Evolutionary conservation across 768 basidiomycete genomes (phyloP), one percentile per base, ranked within the genome.

Genomic region (Boletus reticulatus): DNA sequence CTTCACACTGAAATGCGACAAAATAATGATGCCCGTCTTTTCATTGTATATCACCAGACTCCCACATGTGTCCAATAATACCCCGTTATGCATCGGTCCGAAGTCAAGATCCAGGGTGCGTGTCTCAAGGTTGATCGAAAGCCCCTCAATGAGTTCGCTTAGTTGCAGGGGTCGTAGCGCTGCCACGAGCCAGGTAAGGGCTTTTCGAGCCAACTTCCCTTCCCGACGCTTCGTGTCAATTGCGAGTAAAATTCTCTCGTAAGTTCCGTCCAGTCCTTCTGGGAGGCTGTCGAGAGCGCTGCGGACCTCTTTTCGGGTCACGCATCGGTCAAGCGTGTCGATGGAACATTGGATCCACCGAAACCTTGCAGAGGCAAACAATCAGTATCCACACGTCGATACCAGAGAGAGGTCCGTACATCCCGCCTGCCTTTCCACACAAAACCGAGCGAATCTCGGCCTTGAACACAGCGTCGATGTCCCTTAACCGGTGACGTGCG

Each of bases 1-100:
- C 41, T 50, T 50, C 8, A 50, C 49, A 16, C 49, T 50, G 8
- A 42, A 50, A n/a, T 50, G 49, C 31, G 39, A 50, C 6, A 50
- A 10, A 32, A 32, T 50, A 7, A 50, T 14, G 9, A 50, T 22
- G 13, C 7, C 29, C 9, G 49, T 50, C 19, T 32, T 38, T 7
- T 52, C 43, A 6, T 1, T 45, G 6, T 52, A 45, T 13, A 36
- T 52, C 24, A 52, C 51, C 3, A 52, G 36, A 31, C 43, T 46
- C 12, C 37, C 52, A 5, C 52, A 46, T 1, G 19, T 29, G 7
- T 52, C 36, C 14, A 52, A 46, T 24, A 52, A 22, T 6, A 14
- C 37, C 2, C 43, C n/a, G n/a, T n/a, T n/a, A n/a, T n/a, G n/a
- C n/a, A n/a, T n/a, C n/a, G n/a, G n/a, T n/a, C n/a, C n/a, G n/a